Base-by-base conservation (phyloP, 2,329 filamentous ascomycete genomes). In the Curvularia sp. region DNA sequence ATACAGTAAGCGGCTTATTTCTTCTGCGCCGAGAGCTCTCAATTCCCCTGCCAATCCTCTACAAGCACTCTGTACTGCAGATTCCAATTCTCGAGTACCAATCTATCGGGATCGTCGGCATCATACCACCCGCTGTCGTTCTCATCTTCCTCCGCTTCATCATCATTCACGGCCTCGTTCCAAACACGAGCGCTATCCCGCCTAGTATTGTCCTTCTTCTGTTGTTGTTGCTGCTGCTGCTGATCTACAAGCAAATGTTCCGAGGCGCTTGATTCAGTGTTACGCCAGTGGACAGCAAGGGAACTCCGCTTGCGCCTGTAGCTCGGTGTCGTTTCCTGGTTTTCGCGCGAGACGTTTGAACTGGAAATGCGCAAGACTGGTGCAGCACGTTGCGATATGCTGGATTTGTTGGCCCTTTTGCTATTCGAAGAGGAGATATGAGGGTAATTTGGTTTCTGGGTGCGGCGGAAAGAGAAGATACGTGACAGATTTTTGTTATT, bases 21-120 rank as follows among this genome's bases (percentile, higher is more conserved):
- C n/a, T n/a, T 13, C 9, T 10, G 8, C 21, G 8, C 21, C 2
- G 12, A 19, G 13, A 23, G 15, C 19, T 8, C 43, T 34, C 30
- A 48, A 18, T 36, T 36, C 15, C 15, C 34, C 15, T 36, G 15
- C 34, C 53, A 36, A 21, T 30, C 25, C 32, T 60, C 53, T 15
- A 60, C 53, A 10, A 60, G 25, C 12, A 53, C 23, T 25, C 36
- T 21, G 32, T 60, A 13, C n/a, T 57, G 45, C 15, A 46, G 1
- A 13, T 30, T 19, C 53, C 53, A 56, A 4, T 51, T 23, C 47
- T 39, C 13, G 1, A 56, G 2, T 25, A 49, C 10, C 6, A 38
- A 21, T 45, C 46, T 34, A 9, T 51, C 38, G 5, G 18, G 19
- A 23, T 41, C 38, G 1, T 41, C 19, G 1, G 8, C 18, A 23